Conservation (phyloP, 306 rosid species). For the Begonia loranthoides region DNA sequence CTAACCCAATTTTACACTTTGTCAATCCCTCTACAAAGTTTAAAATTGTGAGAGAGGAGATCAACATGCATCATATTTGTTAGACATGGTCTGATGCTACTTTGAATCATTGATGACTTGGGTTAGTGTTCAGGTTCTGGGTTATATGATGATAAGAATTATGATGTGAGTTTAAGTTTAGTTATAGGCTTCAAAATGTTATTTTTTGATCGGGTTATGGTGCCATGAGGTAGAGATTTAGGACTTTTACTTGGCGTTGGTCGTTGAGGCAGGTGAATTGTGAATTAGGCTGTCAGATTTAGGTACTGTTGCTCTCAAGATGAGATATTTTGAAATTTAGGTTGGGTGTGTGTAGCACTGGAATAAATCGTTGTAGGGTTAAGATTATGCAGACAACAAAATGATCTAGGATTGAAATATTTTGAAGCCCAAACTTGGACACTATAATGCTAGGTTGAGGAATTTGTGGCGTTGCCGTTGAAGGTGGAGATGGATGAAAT, state of each 20-base stretch:
- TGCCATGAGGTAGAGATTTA: neutral
- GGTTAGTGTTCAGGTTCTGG: neutral
- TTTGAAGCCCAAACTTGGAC: neutral
- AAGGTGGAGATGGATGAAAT: neutral
- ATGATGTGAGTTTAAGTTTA: neutral
- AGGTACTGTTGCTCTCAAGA: neutral
- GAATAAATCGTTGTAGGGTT: too few species aligned
- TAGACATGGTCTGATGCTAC: too few species aligned
- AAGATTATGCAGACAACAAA: too few species aligned
- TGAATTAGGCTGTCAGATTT: neutral
- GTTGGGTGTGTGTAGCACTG: neutral
- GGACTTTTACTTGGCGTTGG: neutral
- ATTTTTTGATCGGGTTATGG: too few species aligned
- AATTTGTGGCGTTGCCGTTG: neutral
- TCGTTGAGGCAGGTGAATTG: neutral
- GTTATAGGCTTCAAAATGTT: neutral
- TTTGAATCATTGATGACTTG: too few species aligned
- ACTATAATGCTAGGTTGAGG: neutral
- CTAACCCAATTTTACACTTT: too few species aligned
- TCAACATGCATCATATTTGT: too few species aligned
- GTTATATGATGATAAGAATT: neutral
- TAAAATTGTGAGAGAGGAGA: too few species aligned
- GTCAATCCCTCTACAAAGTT: too few species aligned
- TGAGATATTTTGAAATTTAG: neutral
- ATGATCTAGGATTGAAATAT: neutral